Evolutionary conservation across 2,329 filamentous ascomycete species (phyloP).

Genomic region (Alternaria sp.): DNA sequence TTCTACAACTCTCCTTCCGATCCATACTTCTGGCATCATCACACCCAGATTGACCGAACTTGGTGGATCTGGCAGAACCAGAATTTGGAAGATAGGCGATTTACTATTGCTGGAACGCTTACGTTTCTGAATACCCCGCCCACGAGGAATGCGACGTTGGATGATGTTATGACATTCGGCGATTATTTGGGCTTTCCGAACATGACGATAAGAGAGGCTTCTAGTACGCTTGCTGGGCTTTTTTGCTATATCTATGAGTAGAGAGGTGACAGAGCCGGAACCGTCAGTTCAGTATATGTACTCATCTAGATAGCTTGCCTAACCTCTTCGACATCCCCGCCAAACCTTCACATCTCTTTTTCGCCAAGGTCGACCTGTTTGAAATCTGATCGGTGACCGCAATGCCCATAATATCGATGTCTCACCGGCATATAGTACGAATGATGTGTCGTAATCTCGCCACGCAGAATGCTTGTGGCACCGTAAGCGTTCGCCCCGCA

Average conservation of each 20-base stretch:
- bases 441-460: background rate
- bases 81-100: constrained; percentile 45
- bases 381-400: background rate
- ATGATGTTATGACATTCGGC: constrained; percentile 51
- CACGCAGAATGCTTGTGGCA: background rate
- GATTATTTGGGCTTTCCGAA: constrained; percentile 36
- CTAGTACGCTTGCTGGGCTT: constrained; percentile 52
- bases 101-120: constrained; percentile 52
- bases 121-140: constrained; percentile 54
- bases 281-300: background rate
- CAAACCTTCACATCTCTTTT: background rate
- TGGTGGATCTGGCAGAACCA: constrained; percentile 61
- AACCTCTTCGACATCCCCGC: background rate
- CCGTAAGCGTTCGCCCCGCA: background rate
- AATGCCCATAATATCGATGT: background rate
- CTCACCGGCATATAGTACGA: background rate
- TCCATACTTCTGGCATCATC: constrained; percentile 57
- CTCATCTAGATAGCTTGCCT: background rate
- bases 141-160: constrained; percentile 54
- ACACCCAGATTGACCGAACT: constrained; percentile 55
- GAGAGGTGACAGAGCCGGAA: background rate
- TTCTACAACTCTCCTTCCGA: constrained; percentile 56
- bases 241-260: constrained; percentile 54
- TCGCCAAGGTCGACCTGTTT: background rate
- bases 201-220: constrained; percentile 45